Base-by-base conservation (phyloP, 208 protist species). In the Vickermania spadyakhi region DNA sequence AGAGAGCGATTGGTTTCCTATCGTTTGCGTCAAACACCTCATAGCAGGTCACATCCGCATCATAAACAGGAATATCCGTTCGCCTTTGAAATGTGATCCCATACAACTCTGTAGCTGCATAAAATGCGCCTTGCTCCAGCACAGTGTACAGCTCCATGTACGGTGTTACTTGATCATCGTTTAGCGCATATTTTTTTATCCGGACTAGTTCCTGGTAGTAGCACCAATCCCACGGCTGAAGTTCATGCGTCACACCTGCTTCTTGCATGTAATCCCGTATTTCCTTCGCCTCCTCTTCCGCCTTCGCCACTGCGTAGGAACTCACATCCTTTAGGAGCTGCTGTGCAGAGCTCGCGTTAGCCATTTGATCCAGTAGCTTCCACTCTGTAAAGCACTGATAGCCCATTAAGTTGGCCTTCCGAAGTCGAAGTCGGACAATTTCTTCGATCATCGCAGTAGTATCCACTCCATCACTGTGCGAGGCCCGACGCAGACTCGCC, bases 341-440 rank as follows among this genome's bases (percentile, higher is more conserved):
- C 61, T 67, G 22, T 2, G 68, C 75, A 5, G 68, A 42, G 4
- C 59, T 63, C 3, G 29, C n/a, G 7, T 68, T 67, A 2, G 78
- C 78, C 78, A 85, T 85, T 60, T 80, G 72, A 1, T 60, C 36
- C 53, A 80, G 70, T 4, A 81, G 68, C 21, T 56, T 52, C 66
- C 73, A 81, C 51, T 81, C 74, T 2, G 71, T 66, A 45, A 81
- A 85, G 75, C 71, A 71, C 55, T 72, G 66, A 50, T 74, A 60
- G 49, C 74, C 78, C 7, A 77, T 60, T 27, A 81, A 51, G 54
- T 73, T 58, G 5, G 71, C 78, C 72, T 81, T 81, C 11, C 54
- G 36, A 30, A 81, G 62, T 0, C 78, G 78, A 13, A 81, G 61
- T 11, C 56, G 62, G 30, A 62, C 66, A 5, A 76, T 68, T 51